Percentiles rank a stretch among this genome's conserved stretches.
Conservation (phyloP, 371 early-diverging fungal genomes). For the Haplosporangium sp. region DNA sequence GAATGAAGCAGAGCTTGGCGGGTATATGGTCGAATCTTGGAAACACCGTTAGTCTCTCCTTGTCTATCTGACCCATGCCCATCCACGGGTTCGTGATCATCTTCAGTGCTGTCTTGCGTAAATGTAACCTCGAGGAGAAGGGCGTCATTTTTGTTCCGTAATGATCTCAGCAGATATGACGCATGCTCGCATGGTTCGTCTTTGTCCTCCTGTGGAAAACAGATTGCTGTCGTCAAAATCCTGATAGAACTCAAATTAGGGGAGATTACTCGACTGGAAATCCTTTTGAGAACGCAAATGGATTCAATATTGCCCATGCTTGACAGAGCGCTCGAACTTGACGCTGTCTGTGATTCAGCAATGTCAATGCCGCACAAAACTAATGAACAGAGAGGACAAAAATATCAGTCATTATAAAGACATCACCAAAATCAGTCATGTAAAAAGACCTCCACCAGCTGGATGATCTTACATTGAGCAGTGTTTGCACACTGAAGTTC, state of each 20-base stretch:
- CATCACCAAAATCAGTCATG: no score
- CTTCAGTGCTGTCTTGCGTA: no score
- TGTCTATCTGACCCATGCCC: neutral
- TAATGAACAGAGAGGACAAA: neutral
- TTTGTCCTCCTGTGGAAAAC: constrained; percentile 19
- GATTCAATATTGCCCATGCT: constrained; percentile 11
- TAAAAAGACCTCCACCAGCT: constrained; percentile 11
- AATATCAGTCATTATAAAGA: neutral
- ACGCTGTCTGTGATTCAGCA: neutral
- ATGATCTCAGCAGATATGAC: constrained; percentile 23
- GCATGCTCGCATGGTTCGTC: constrained; percentile 24
- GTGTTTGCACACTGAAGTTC: no score
- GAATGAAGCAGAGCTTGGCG: constrained; percentile 24
- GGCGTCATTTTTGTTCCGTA: constrained; percentile 22
- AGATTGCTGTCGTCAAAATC: constrained; percentile 10
- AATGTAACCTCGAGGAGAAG: constrained; percentile 22
- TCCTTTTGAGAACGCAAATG: constrained; percentile 25
- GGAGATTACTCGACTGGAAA: constrained; percentile 10
- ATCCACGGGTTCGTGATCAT: neutral
- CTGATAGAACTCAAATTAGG: constrained; percentile 15
- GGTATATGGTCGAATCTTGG: neutral
- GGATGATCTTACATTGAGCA: constrained; percentile 1
- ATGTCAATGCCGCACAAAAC: constrained; percentile 28
- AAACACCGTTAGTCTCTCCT: neutral
- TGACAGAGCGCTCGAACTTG: neutral